phyloP scores from a whole-genome alignment of 2,329 filamentous ascomycete species.

The Sphaerulina vaccinii region DNA sequence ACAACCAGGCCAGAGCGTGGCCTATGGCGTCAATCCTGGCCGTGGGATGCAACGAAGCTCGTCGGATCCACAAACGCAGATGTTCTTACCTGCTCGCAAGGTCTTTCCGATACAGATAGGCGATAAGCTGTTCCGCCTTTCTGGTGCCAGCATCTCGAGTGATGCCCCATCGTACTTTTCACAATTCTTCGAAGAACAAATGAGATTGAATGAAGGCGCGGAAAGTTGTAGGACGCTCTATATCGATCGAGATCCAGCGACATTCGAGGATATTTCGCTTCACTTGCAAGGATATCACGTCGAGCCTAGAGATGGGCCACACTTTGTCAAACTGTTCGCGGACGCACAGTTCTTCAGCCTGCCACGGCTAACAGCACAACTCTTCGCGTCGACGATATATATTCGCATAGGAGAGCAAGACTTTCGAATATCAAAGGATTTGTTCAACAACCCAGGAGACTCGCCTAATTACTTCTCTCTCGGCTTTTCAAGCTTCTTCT shows the following conservation, averaged over 20 bases:
- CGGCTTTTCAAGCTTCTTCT: constrained; percentile 86
- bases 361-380: constrained; percentile 82
- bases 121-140: constrained; percentile 65
- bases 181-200: constrained; percentile 83
- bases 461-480: constrained; percentile 95
- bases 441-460: constrained; percentile 83
- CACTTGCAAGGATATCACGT: constrained; percentile 93
- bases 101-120: constrained; percentile 72
- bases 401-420: constrained; percentile 83
- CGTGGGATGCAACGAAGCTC: no score
- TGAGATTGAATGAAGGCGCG: constrained; percentile 62
- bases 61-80: constrained; percentile 23
- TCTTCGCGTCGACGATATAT: constrained; percentile 89
- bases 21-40: no score
- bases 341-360: constrained; percentile 94
- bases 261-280: constrained; percentile 83
- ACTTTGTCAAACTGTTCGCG: constrained; percentile 89
- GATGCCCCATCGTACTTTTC: constrained; percentile 90
- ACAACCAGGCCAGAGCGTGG: no score
- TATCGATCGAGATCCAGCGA: constrained; percentile 88
- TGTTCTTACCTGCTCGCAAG: constrained; percentile 65
- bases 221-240: constrained; percentile 74
- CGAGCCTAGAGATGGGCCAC: constrained; percentile 72
- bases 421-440: constrained; percentile 85
- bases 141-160: constrained; percentile 61